phyloP scores from a whole-genome alignment of 225 moss, liverwort and hornwort genomes.

The Pseudisothecium myosuroides region DNA sequence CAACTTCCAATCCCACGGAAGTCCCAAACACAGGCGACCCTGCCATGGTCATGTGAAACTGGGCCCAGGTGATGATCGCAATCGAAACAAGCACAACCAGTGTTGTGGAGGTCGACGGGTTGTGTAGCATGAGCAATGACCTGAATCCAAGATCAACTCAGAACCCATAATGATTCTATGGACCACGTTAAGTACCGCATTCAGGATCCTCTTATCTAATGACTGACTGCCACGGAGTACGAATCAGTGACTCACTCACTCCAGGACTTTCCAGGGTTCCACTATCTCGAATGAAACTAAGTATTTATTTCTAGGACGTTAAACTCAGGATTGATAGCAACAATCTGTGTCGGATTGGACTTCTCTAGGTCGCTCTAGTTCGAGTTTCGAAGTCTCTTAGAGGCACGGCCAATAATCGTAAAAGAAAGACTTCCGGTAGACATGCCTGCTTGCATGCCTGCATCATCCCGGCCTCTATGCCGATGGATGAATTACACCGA shows the following conservation, averaged over 20 bases:
- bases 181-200: background rate
- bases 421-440: background rate
- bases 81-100: conserved; percentile 2
- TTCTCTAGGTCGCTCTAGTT: background rate
- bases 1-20: background rate
- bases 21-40: background rate
- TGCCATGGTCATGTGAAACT: background rate
- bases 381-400: background rate
- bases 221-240: background rate
- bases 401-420: background rate
- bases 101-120: conserved; percentile 11
- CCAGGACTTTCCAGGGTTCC: background rate
- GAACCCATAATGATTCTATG: background rate
- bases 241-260: background rate
- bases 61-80: background rate
- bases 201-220: background rate
- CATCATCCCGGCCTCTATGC: background rate
- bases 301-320: background rate
- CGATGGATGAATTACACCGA: background rate
- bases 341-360: background rate
- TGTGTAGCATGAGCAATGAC: background rate
- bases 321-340: background rate
- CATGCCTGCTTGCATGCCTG: background rate
- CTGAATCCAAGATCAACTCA: background rate
- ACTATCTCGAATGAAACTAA: background rate